Base-by-base conservation (phyloP, 1,139 yeast genomes). In the Saccharomyces hybrid region DNA sequence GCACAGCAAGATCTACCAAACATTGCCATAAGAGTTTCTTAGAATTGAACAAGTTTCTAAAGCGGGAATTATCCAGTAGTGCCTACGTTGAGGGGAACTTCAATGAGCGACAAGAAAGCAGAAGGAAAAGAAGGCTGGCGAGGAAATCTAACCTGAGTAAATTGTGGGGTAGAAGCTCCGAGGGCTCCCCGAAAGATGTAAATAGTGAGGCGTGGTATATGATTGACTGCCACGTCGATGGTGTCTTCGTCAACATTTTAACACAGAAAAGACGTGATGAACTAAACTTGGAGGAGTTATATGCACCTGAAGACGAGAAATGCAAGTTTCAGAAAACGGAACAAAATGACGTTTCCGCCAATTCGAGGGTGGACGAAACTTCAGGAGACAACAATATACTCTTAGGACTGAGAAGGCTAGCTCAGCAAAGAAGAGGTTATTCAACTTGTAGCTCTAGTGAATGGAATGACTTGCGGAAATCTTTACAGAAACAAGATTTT, bases 1-100 rank as follows among this genome's bases (percentile, higher is more conserved):
- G 84, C n/a, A 79, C 95, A 0, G 96, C 96, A 1, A 86, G 84
- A 65, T 83, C 93, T 28, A 81, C 82, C 48, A 83, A 81, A 58
- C 98, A 91, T 71, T 73, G 89, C 26, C 83, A 78, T 62, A 84
- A 83, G 56, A 91, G 95, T 1, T 83, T 88, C 1, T 73, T 74
- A 19, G 85, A 84, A 61, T 71, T 90, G 44, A 69, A 75, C 53
- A 72, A 73, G 34, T 74, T 71, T 62, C 58, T 83, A 42, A 84
- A 84, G 61, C 70, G 72, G 11, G 71, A 73, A 12, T 73, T 70
- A 55, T 64, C 67, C 1, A 68, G 69, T 0, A 60, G 78, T 2
- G 86, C 95, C 0, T 67, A 71, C 3, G 75, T 84, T 7, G 96
- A 90, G 64, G 98, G 97, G 0, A 74, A 86, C 60, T 76, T 83